Evolutionary conservation across 768 basidiomycete species (phyloP), one percentile per base, ranked within the genome.

Genomic region (Phanerodontia chrysosporium): DNA sequence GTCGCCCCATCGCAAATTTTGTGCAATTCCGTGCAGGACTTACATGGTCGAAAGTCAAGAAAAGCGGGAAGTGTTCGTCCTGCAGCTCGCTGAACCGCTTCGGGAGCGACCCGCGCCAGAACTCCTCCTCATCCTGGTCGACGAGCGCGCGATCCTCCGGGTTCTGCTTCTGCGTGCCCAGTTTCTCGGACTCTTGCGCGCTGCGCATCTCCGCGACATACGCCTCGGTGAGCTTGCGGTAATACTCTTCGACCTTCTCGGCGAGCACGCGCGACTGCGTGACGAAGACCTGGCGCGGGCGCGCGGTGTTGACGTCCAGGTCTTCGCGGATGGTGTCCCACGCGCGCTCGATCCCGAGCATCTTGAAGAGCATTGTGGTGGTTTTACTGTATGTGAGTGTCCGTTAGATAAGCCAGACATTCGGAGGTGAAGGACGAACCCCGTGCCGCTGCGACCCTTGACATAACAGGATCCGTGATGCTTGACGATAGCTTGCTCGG

Each of bases 321-420:
- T 69, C 60, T 13, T 68, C 71, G 16, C 69, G 69, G 22, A 72
- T 68, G 25, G 74, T 59, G 39, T 79, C 69, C 71, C 79, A 85
- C 1, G 80, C 76, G 18, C 80, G 74, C 63, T 90, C 85, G 8
- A 89, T 82, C 1, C 83, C 80, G 3, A 89, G 75, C 80, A 90
- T 89, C 69, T 87, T 89, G 75, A 87, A 88, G 1, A 90, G 73
- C 80, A 90, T 88, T 0, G 87, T 87, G 0, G 89, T 90, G 0
- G 87, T 90, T 77, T 89, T 89, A 1, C 88, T 88, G 62, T 4
- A 24, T 13, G 1, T 9, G 4, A 18, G 3, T 21, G n/a, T 29
- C 32, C 14, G 18, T 18, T 22, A n/a, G n/a, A n/a, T n/a, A n/a
- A n/a, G n/a, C n/a, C n/a, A n/a, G n/a, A n/a, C n/a, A n/a, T n/a